These are phyloP conservation scores for Pyrus bretschneideri DNA, from an alignment of 306 rosid genomes.

Conservation along the genomic window DNA sequence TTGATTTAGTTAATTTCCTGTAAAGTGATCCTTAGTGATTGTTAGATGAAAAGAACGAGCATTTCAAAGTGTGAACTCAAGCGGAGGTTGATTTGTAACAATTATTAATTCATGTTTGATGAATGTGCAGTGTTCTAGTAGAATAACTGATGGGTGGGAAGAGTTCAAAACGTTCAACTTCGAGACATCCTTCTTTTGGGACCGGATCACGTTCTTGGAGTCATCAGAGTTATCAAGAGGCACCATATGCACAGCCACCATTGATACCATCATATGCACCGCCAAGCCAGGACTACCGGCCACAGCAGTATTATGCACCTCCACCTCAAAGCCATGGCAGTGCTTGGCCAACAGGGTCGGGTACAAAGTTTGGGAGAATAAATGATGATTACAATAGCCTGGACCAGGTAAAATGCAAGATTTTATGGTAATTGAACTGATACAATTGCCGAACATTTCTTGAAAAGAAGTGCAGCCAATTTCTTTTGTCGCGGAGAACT, in stretches of 20 bases:
- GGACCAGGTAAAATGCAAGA: conserved; percentile 52
- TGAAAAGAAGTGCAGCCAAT: no score
- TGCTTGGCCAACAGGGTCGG: conserved; percentile 34
- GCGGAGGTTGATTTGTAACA: not conserved
- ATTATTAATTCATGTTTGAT: not conserved
- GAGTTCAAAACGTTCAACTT: conserved; percentile 46
- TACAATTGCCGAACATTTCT: not conserved
- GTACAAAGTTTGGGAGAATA: conserved; percentile 63
- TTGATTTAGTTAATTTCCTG: not conserved
- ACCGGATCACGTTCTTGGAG: conserved; percentile 34
- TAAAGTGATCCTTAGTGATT: not conserved
- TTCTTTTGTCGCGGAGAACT: not conserved
- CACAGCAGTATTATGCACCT: conserved; percentile 34
- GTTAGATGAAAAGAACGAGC: not conserved
- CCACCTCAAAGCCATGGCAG: conserved; percentile 39
- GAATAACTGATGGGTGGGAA: conserved; percentile 67
- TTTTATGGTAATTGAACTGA: not conserved
- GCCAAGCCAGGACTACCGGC: conserved; percentile 32
- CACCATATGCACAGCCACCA: conserved; percentile 20
- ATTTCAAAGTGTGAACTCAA: not conserved
- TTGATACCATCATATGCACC: conserved; percentile 41
- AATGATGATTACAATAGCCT: conserved; percentile 59
- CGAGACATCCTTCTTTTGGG: conserved; percentile 34
- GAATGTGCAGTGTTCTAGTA: conserved; percentile 19
- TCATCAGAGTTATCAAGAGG: conserved; percentile 32